These are phyloP conservation scores for Solanum appendiculatum DNA, from an alignment of 257 asterid genomes.

Conservation along the genomic window DNA sequence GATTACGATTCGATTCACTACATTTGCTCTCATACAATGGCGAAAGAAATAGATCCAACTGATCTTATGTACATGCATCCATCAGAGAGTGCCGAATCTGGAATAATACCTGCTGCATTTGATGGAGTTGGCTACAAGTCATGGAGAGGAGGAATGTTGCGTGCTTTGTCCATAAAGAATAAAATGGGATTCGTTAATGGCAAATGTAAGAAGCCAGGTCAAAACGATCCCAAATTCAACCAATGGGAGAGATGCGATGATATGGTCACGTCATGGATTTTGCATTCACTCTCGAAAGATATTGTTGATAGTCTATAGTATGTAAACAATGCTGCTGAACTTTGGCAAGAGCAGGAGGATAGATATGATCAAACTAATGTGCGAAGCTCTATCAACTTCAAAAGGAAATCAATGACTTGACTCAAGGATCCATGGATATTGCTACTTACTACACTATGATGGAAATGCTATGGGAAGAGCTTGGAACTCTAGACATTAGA, in stretches of 20 bases:
- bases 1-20: too few species aligned
- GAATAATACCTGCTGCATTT: too few species aligned
- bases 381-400: not conserved
- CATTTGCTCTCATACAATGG: too few species aligned
- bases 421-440: not conserved
- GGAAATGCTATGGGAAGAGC: not conserved
- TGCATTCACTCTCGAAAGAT: not conserved
- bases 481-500: not conserved
- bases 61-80: not conserved
- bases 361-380: too few species aligned
- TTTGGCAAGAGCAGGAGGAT: too few species aligned
- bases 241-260: not conserved
- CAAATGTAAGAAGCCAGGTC: not conserved
- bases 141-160: not conserved
- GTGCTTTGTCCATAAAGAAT: too few species aligned
- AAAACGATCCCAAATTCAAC: rapidly evolving
- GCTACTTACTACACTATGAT: not conserved
- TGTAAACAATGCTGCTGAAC: not conserved
- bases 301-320: not conserved
- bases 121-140: not conserved
- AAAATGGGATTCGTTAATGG: not conserved
- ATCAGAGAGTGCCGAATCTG: too few species aligned
- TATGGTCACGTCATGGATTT: not conserved
- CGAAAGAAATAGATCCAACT: not conserved
- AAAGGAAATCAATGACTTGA: not conserved